These are phyloP conservation scores for Rhizodiscina lignyota DNA, from an alignment of 495 filamentous ascomycete genomes.

Conservation along the genomic window DNA sequence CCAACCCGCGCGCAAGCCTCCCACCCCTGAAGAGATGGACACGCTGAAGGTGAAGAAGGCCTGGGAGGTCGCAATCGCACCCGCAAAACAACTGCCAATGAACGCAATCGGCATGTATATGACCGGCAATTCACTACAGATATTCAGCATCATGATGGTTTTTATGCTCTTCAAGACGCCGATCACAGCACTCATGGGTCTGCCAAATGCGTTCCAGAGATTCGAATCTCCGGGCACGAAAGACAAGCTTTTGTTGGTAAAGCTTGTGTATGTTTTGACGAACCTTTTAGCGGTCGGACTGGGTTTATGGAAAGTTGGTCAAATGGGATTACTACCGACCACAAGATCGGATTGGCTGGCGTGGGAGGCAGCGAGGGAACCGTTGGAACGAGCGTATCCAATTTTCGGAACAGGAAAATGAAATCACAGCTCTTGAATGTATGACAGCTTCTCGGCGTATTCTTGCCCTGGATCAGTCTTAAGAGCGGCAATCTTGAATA, in stretches of 20 bases:
- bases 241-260: constrained; percentile 55
- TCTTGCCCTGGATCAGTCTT: too few relatives aligned
- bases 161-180: constrained; percentile 97
- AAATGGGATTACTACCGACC: constrained; percentile 89
- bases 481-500: too few relatives aligned
- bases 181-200: constrained; percentile 62
- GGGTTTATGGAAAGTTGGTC: constrained; percentile 93
- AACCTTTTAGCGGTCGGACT: constrained; percentile 67
- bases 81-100: constrained; percentile 91
- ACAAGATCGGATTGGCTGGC: constrained; percentile 91
- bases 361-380: constrained; percentile 71
- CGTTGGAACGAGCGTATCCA: constrained; percentile 45
- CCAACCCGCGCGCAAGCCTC: constrained; percentile 32
- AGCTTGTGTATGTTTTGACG: constrained; percentile 72
- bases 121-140: constrained; percentile 96
- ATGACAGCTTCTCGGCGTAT: too few relatives aligned
- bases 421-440: too few relatives aligned
- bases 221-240: constrained; percentile 77
- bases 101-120: constrained; percentile 98
- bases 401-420: background rate
- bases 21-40: constrained; percentile 70
- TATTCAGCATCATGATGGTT: constrained; percentile 99
- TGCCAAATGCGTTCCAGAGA: constrained; percentile 65
- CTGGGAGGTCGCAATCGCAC: constrained; percentile 92
- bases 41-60: constrained; percentile 94